Percentiles rank a stretch among this genome's conserved stretches.
phyloP scores from a whole-genome alignment of 192 early-diverging fungal genomes.

The Linnemannia zychae region DNA sequence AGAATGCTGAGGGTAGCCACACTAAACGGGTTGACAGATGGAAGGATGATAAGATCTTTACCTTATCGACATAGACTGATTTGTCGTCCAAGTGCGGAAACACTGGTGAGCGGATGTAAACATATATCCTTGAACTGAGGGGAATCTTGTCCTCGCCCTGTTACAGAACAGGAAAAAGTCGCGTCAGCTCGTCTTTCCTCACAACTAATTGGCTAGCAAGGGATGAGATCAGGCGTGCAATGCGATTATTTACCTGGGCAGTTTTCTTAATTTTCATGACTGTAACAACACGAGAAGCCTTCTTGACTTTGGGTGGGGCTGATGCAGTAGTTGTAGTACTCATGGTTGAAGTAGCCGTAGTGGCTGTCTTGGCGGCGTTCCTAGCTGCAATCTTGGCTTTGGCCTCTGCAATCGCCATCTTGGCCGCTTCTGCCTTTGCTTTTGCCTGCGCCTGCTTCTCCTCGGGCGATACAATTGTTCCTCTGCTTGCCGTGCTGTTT shows the following conservation, averaged over 20 bases:
- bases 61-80: conserved; percentile 41
- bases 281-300: conserved; percentile 35
- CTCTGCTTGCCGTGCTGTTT: background rate
- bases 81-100: conserved; percentile 37
- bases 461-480: background rate
- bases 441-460: conserved; percentile 8
- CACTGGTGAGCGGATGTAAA: conserved; percentile 27
- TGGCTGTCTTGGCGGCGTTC: background rate
- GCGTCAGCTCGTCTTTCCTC: background rate
- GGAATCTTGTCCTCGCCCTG: conserved; percentile 53
- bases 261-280: conserved; percentile 41
- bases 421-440: conserved; percentile 31
- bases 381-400: conserved; percentile 40
- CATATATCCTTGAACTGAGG: conserved; percentile 31
- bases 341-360: background rate
- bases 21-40: background rate
- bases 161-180: background rate
- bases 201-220: background rate
- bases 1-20: background rate
- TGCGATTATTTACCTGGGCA: conserved; percentile 21
- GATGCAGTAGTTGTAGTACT: background rate
- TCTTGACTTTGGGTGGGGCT: conserved; percentile 17
- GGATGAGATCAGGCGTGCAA: background rate
- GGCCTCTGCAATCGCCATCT: conserved; percentile 32
- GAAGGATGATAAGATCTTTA: background rate